Evolutionary conservation across 73 alveolate genomes (phyloP).

Genomic region (Loxodes magnus): DNA sequence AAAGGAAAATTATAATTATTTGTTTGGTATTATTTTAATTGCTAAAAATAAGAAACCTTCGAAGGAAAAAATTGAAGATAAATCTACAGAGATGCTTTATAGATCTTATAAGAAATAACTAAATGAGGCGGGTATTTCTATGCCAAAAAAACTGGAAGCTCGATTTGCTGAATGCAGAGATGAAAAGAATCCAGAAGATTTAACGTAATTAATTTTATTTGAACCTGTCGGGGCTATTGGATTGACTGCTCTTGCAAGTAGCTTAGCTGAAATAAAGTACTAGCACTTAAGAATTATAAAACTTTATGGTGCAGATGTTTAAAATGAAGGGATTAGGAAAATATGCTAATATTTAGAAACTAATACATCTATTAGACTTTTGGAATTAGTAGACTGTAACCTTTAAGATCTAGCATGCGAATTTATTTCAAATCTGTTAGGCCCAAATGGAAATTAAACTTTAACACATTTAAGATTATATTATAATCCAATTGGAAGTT

Average conservation of each 20-base stretch:
- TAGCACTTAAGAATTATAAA: conserved; percentile 23
- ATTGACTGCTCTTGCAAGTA: conserved; percentile 4
- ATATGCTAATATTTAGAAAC: conserved; percentile 21
- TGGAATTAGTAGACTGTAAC: conserved; percentile 36
- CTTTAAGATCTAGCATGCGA: conserved; percentile 38
- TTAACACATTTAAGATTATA: conserved; percentile 31
- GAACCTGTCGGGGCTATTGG: conserved; percentile 11
- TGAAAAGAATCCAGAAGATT: conserved; percentile 10
- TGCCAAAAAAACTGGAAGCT: conserved; percentile 13
- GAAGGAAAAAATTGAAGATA: conserved; percentile 10
- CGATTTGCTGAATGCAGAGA: conserved; percentile 4
- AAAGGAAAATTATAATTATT: too few relatives aligned
- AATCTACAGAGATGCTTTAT: conserved; percentile 13
- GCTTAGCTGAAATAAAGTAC: not conserved
- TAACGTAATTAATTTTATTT: not conserved
- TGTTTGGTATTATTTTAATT: too few relatives aligned
- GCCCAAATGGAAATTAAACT: too few relatives aligned
- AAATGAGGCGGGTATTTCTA: conserved; percentile 4
- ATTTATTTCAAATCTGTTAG: conserved; percentile 24
- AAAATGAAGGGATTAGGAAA: conserved; percentile 40
- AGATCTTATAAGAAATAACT: conserved; percentile 1
- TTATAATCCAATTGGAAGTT: conserved; percentile 34
- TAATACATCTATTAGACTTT: conserved; percentile 21
- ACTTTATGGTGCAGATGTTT: conserved; percentile 36
- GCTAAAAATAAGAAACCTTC: too few relatives aligned